Evolutionary conservation across 176 grass and related monocot species (phyloP), one percentile per base, ranked within the genome.

Genomic region (Tillandsia leiboldiana): DNA sequence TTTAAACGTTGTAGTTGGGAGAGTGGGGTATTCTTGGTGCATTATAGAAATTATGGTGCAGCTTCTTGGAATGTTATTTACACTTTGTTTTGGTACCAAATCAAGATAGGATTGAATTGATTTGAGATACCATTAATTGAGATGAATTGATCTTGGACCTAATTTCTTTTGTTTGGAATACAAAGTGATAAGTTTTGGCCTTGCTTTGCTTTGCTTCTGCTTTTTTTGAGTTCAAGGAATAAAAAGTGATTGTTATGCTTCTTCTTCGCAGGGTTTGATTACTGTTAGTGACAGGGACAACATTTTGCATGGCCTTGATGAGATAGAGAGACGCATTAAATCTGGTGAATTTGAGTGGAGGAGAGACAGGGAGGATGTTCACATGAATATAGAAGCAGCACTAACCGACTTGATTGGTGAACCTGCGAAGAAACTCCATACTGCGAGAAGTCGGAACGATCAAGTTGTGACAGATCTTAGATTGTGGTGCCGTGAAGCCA

Each of bases 341-440:
- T 89, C 83, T 61, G 89, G 89, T 1, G 83, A 92, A 63, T 99
- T 99, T 79, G 82, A 93, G 51, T 99, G 94, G 94, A 85, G 84
- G 56, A 90, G 73, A 22, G 94, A 99, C 66, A 67, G 75, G 75
- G 89, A 93, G 78, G 94, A 99, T 12, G 94, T 99, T 12, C 94
- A 99, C 74, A 99, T 99, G 89, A 93, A 99, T 72, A 99, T 99
- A 63, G 94, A 99, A 73, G 94, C 94, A 26, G 84, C 89, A 75
- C 73, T 99, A 9, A 99, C 91, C 26, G 94, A 99, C 20, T 83
- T 73, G 74, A 83, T 99, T 18, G 94, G 94, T 69, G 94, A 99
- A 69, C 94, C 94, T 1, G 94, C 94, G 9, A 99, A 99, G 82
- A 99, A 99, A 49, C 70, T 99, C 48, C 89, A 99, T 23, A 99